These are phyloP conservation scores for Tylopilus balloui DNA, from an alignment of 768 basidiomycete species.

Conservation along the genomic window DNA sequence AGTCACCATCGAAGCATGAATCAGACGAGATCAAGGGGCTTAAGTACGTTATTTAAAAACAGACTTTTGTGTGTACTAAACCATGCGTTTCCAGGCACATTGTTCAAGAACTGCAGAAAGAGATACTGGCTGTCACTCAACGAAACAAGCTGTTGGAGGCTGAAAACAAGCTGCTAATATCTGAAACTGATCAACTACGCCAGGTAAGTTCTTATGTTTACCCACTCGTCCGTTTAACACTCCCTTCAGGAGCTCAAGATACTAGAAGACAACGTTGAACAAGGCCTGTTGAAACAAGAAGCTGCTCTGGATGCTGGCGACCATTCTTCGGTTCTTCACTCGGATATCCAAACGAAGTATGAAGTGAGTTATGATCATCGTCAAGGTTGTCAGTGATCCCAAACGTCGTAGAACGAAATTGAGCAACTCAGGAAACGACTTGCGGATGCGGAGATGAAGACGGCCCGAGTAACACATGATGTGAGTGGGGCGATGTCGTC, in stretches of 20 bases:
- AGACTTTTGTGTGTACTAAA: neutral
- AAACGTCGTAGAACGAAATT: constrained; percentile 46
- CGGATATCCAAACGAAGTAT: constrained; percentile 42
- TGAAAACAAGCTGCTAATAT: constrained; percentile 66
- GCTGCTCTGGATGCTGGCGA: constrained; percentile 30
- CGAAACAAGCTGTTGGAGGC: constrained; percentile 68
- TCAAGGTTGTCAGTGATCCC: neutral
- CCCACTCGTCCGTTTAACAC: neutral
- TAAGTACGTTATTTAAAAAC: constrained; percentile 45
- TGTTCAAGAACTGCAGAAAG: constrained; percentile 83
- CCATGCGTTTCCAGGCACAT: constrained; percentile 54
- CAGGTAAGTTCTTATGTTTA: constrained; percentile 42
- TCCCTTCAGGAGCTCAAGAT: constrained; percentile 60
- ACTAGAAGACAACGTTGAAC: constrained; percentile 72
- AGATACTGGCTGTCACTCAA: constrained; percentile 59
- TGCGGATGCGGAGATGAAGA: constrained; percentile 71
- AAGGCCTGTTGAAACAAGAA: constrained; percentile 51
- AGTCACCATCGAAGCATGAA: constrained; percentile 49
- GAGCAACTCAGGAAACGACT: constrained; percentile 69
- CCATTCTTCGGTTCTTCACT: constrained; percentile 9
- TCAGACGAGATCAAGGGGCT: constrained; percentile 71
- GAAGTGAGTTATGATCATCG: constrained; percentile 42
- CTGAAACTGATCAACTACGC: constrained; percentile 59
- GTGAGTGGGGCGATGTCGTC: constrained; percentile 36
- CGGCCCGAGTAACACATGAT: constrained; percentile 61